A percentile compares a stretch with the other conserved stretches of the same genome.
Conservation (phyloP, 2,329 filamentous ascomycete species). For the Xylaria sp. region DNA sequence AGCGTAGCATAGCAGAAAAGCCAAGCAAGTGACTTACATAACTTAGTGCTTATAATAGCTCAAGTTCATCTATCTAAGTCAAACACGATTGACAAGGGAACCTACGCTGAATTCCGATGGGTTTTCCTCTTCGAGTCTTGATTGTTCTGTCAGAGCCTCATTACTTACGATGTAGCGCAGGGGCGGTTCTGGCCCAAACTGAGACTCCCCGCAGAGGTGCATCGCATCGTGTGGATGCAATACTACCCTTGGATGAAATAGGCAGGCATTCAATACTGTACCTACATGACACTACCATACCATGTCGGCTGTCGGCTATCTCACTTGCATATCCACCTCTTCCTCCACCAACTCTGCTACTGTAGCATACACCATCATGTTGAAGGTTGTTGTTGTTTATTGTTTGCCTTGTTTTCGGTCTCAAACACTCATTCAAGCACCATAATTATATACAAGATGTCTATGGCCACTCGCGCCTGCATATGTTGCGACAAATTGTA, state of each 20-base stretch:
- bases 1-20: not conserved
- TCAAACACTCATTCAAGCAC: not conserved
- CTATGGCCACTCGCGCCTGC: no score
- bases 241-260: no score
- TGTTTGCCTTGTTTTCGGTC: not conserved
- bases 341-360: not conserved
- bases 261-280: not conserved
- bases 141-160: not conserved
- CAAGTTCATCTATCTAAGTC: no score
- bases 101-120: no score
- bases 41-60: not conserved
- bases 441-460: not conserved
- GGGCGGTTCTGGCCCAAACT: not conserved
- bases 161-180: not conserved
- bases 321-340: not conserved
- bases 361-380: not conserved
- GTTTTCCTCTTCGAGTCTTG: not conserved
- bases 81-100: no score
- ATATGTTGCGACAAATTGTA: not conserved
- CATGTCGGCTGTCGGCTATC: constrained; percentile 18
- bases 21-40: no score
- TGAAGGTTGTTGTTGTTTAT: not conserved
- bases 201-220: not conserved
- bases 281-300: not conserved
- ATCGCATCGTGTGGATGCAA: not conserved